Conservation (phyloP, 1,284 basidiomycete genomes). For the Chondrostereum purpureum region DNA sequence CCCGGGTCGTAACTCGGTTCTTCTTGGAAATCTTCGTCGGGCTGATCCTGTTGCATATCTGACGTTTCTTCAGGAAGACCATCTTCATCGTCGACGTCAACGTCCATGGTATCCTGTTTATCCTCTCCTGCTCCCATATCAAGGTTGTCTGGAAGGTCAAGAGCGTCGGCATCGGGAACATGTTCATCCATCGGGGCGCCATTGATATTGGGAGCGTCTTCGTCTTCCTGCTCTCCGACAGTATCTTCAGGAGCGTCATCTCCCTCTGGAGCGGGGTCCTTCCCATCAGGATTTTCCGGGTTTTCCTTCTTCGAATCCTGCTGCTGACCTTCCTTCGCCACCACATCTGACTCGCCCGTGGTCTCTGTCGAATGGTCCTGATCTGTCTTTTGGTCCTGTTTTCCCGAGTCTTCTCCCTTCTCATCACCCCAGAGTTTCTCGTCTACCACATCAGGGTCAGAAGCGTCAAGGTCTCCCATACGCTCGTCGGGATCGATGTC, state of each 20-base stretch:
- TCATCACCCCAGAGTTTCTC: constrained; percentile 98
- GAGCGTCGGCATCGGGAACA: constrained; percentile 67
- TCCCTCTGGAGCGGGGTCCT: constrained; percentile 29
- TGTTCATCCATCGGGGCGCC: constrained; percentile 70
- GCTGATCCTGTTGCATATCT: constrained; percentile 13
- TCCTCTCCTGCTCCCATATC: constrained; percentile 37
- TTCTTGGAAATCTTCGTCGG: constrained; percentile 11
- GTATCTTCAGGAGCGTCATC: constrained; percentile 22
- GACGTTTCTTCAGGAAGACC: constrained; percentile 28
- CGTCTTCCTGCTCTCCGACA: constrained; percentile 27
- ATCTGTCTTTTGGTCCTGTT: constrained; percentile 44
- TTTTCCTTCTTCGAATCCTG: constrained; percentile 29
- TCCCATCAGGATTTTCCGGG: constrained; percentile 28
- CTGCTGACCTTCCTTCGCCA: constrained; percentile 64
- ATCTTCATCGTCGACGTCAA: constrained; percentile 33
- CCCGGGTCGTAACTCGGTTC: constrained; percentile 16
- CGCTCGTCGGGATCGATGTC: constrained; percentile 75
- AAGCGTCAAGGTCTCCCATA: constrained; percentile 77
- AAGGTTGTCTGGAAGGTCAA: constrained; percentile 81
- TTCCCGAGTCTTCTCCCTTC: constrained; percentile 42
- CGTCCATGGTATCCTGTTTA: constrained; percentile 6
- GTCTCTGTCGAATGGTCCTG: constrained; percentile 45
- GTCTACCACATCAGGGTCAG: constrained; percentile 86
- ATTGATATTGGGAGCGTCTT: constrained; percentile 38
- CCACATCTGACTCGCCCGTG: constrained; percentile 56